Conservation (phyloP, 2,329 filamentous ascomycete species). For the Emmonsiellopsis sp. region DNA sequence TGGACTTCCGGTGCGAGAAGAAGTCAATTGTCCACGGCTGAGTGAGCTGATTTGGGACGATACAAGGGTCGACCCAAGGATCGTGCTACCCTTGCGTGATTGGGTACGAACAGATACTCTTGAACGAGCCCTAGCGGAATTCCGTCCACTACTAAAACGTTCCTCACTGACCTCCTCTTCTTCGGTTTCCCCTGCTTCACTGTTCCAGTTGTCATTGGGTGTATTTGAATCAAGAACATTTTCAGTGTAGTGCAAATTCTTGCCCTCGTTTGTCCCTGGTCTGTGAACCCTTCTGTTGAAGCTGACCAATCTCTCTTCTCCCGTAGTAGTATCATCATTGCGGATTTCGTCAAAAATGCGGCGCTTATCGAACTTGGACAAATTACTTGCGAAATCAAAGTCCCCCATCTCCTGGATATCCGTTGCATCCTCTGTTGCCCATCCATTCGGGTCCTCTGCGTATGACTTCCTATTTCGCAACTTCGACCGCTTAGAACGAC, state of each 20-base stretch:
- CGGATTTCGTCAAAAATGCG: constrained; percentile 86
- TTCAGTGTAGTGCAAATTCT: constrained; percentile 85
- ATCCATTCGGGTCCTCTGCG: constrained; percentile 62
- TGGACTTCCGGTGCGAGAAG: constrained; percentile 31
- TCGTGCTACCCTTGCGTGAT: constrained; percentile 35
- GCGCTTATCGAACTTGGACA: constrained; percentile 92
- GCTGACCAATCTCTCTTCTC: constrained; percentile 79
- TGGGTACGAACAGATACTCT: constrained; percentile 27
- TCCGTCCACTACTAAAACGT: constrained; percentile 38
- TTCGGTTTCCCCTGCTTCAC: constrained; percentile 59
- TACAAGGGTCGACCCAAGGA: constrained; percentile 29
- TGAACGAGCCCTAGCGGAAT: constrained; percentile 35
- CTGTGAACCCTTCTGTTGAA: constrained; percentile 61
- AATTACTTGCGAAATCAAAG: constrained; percentile 82
- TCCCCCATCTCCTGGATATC: constrained; percentile 90
- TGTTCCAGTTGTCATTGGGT: constrained; percentile 51
- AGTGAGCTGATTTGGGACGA: constrained; percentile 25
- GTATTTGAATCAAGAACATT: constrained; percentile 66
- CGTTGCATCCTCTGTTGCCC: constrained; percentile 92
- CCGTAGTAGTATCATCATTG: constrained; percentile 79
- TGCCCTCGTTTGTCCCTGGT: constrained; percentile 66
- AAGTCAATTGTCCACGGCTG: constrained; percentile 26
- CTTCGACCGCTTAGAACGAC: constrained; percentile 36
- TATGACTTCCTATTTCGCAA: constrained; percentile 36
- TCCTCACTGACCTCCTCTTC: constrained; percentile 30